Conservation (phyloP, 768 basidiomycete species). For the Russula sp. region DNA sequence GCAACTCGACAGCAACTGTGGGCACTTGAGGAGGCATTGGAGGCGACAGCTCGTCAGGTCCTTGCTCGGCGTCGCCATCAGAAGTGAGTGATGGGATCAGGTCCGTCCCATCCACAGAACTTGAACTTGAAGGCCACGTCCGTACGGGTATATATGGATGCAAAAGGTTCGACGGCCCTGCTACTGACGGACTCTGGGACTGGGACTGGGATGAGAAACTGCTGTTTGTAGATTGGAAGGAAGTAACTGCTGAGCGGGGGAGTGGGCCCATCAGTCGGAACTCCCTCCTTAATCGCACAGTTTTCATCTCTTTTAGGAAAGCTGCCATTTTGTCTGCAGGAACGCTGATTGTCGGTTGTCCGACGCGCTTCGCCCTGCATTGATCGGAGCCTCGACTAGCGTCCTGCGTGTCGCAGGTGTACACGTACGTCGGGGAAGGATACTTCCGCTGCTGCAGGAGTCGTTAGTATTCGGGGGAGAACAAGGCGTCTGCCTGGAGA, state of each 20-base stretch:
- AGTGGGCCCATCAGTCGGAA: slow-evolving; percentile 19
- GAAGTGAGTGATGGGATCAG: slow-evolving; percentile 24
- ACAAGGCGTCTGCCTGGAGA: neutral
- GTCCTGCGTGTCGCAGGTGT: slow-evolving; percentile 51
- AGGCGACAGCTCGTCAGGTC: slow-evolving; percentile 16
- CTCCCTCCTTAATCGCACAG: slow-evolving; percentile 58
- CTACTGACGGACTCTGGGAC: slow-evolving; percentile 2
- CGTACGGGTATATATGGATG: slow-evolving; percentile 15
- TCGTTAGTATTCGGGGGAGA: slow-evolving; percentile 15
- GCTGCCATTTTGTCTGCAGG: slow-evolving; percentile 79
- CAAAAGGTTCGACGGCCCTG: slow-evolving; percentile 7
- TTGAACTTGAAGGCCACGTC: slow-evolving; percentile 18
- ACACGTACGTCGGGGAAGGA: slow-evolving; percentile 60
- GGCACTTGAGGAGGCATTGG: no score
- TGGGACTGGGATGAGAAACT: slow-evolving; percentile 9
- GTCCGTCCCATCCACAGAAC: slow-evolving; percentile 23
- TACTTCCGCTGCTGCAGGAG: slow-evolving; percentile 29
- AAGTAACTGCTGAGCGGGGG: slow-evolving; percentile 8
- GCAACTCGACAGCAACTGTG: neutral
- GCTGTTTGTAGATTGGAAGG: slow-evolving; percentile 3
- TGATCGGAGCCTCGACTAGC: slow-evolving; percentile 66
- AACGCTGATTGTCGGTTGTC: slow-evolving; percentile 65
- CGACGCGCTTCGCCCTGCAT: slow-evolving; percentile 43
- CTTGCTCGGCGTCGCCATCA: slow-evolving; percentile 16
- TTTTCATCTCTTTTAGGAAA: slow-evolving; percentile 77